Conservation (phyloP, 2,329 filamentous ascomycete species). For the Scedosporium minutisporum region DNA sequence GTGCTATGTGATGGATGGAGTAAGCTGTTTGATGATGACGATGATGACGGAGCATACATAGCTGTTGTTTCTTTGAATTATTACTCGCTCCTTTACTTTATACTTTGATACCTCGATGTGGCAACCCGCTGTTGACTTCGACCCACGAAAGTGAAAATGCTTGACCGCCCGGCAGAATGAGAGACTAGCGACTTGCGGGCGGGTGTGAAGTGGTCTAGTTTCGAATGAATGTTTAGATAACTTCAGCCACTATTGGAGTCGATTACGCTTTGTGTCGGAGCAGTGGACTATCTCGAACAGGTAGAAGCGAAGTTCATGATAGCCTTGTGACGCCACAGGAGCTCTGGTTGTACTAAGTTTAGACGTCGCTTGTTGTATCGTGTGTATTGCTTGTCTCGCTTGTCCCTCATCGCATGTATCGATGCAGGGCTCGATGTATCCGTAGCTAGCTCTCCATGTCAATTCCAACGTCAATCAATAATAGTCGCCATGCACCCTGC, state of each 20-base stretch:
- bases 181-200: not conserved
- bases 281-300: not conserved
- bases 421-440: not conserved
- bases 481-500: not conserved
- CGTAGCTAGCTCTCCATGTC: not conserved
- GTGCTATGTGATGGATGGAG: too few species aligned
- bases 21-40: too few species aligned
- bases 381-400: too few species aligned
- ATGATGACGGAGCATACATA: too few species aligned
- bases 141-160: not conserved
- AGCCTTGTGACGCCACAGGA: not conserved
- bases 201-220: not conserved
- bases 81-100: too few species aligned
- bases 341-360: not conserved
- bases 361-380: not conserved
- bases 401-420: not conserved
- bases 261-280: not conserved
- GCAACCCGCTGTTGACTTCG: not conserved
- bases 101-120: not conserved
- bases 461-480: not conserved
- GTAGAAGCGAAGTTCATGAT: not conserved
- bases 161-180: slow-evolving; percentile 1
- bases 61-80: too few species aligned
- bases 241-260: not conserved
- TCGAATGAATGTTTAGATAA: not conserved